Conservation (phyloP, 805 yeast genomes). For the Kluyveromyces dobzhanskii region DNA sequence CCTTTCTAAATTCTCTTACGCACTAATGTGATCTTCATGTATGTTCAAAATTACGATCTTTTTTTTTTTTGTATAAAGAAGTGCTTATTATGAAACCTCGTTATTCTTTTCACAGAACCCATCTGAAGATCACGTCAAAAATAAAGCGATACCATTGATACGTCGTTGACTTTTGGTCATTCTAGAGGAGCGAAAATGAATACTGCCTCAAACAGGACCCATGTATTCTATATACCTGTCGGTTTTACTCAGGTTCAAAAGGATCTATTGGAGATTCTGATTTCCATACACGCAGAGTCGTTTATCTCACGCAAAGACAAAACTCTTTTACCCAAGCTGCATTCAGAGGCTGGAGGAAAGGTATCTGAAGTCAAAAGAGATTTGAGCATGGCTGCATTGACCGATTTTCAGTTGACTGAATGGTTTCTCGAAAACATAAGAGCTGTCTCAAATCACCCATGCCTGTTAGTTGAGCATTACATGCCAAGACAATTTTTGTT, state of each 20-base stretch:
- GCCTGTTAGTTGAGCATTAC: slow-evolving; percentile 66
- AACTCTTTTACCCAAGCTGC: slow-evolving; percentile 1
- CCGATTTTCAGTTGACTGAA: slow-evolving; percentile 18
- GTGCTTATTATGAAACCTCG: too few species aligned
- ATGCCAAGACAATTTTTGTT: slow-evolving; percentile 61
- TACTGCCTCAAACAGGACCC: not conserved
- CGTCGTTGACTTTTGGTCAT: too few species aligned
- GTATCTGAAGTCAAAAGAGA: not conserved
- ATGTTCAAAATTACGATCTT: too few species aligned
- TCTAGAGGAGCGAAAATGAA: not conserved
- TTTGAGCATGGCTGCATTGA: slow-evolving; percentile 7
- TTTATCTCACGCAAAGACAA: slow-evolving; percentile 9
- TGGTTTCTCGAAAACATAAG: slow-evolving; percentile 33
- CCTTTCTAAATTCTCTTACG: too few species aligned
- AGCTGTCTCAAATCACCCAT: slow-evolving; percentile 57
- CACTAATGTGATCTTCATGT: too few species aligned
- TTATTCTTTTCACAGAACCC: too few species aligned
- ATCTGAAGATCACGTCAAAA: too few species aligned
- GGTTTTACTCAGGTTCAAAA: slow-evolving; percentile 37
- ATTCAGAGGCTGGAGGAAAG: not conserved
- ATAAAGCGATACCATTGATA: too few species aligned
- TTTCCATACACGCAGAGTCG: slow-evolving; percentile 35
- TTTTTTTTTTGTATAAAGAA: too few species aligned
- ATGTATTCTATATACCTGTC: slow-evolving; percentile 29
- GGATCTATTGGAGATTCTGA: slow-evolving; percentile 35